Evolutionary conservation across 257 asterid genomes (phyloP).

Genomic region (Rhazya stricta): DNA sequence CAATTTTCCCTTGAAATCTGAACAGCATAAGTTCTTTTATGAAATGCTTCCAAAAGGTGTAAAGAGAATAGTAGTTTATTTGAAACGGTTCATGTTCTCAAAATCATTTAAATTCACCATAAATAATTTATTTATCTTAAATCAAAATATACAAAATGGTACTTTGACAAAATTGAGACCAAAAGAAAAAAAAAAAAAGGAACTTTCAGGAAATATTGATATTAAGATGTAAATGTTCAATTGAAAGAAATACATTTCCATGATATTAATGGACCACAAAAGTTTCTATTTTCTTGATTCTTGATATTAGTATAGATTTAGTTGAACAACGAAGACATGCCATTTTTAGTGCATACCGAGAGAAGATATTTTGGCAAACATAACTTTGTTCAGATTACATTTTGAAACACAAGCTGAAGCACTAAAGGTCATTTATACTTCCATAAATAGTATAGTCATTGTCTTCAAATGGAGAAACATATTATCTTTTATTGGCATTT

Average conservation of each 20-base stretch:
- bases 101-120: not conserved
- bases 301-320: not conserved
- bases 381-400: not conserved
- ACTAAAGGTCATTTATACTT: not conserved
- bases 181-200: too few species aligned
- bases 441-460: not conserved
- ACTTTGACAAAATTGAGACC: not conserved
- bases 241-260: not conserved
- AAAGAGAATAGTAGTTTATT: not conserved
- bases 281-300: not conserved
- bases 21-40: not conserved
- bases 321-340: not conserved
- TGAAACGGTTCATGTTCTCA: not conserved
- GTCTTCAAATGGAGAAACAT: not conserved
- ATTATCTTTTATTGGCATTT: not conserved
- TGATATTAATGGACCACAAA: not conserved
- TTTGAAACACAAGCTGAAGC: not conserved
- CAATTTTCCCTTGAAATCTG: not conserved
- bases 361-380: not conserved
- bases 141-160: not conserved
- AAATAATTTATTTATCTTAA: too few species aligned
- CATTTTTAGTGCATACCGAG: not conserved
- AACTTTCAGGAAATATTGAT: not conserved
- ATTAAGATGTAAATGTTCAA: too few species aligned
- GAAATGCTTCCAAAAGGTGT: not conserved